Conservation (phyloP, 1,284 basidiomycete species). For the Cutaneotrichosporon sp. region DNA sequence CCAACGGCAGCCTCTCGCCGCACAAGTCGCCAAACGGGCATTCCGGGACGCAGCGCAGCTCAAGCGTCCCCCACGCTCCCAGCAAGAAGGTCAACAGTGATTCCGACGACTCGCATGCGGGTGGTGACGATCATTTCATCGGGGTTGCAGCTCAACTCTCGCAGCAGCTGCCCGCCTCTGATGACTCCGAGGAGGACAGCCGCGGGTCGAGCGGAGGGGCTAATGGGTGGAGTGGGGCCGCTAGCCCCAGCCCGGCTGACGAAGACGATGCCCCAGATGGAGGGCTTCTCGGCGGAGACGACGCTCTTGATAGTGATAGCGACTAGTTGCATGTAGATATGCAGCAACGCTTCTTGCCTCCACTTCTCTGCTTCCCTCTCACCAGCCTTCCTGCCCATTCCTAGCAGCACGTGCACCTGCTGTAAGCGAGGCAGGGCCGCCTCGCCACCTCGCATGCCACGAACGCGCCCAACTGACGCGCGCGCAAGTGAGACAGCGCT, state of each 20-base stretch:
- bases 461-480: too few species aligned
- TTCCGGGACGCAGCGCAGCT: background rate
- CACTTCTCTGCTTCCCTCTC: too few species aligned
- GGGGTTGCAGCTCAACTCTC: too few species aligned
- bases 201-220: background rate
- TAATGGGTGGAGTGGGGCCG: background rate
- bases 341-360: too few species aligned
- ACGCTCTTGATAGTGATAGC: background rate
- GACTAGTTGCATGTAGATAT: background rate
- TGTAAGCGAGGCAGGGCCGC: too few species aligned
- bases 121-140: background rate
- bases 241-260: background rate
- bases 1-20: background rate
- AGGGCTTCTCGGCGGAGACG: slow-evolving; percentile 1
- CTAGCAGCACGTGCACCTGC: too few species aligned
- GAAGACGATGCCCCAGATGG: background rate
- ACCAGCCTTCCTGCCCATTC: too few species aligned
- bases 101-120: background rate
- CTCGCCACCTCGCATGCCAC: too few species aligned
- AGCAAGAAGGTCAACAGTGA: background rate
- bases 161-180: background rate
- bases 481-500: too few species aligned
- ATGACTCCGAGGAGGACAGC: background rate
- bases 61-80: background rate
- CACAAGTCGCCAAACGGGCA: background rate